Conservation (phyloP, 1,139 yeast genomes). For the Kluyveromyces sp. region DNA sequence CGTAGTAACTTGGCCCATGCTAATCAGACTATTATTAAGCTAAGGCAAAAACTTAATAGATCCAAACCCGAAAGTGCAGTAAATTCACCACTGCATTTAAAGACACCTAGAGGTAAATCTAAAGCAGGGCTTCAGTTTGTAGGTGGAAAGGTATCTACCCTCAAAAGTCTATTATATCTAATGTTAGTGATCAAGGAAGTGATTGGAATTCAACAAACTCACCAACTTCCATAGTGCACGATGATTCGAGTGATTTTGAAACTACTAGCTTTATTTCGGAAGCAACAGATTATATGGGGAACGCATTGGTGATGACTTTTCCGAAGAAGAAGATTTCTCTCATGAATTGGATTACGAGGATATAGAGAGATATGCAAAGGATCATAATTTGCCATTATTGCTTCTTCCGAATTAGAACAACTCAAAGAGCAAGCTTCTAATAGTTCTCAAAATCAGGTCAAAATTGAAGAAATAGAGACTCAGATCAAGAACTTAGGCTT, state of each 20-base stretch:
- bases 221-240: neutral
- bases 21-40: constrained; percentile 48
- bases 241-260: constrained; percentile 28
- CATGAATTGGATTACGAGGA: constrained; percentile 31
- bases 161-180: neutral
- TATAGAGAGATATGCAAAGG: constrained; percentile 42
- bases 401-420: constrained; percentile 39
- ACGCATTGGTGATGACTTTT: constrained; percentile 6
- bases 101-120: neutral
- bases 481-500: constrained; percentile 5
- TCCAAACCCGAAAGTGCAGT: constrained; percentile 28
- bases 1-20: constrained; percentile 61
- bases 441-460: neutral
- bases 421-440: constrained; percentile 4
- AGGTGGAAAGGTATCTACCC: neutral
- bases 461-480: too few species aligned
- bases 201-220: neutral
- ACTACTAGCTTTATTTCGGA: constrained; percentile 14
- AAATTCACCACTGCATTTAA: neutral
- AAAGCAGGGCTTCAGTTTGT: neutral
- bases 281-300: constrained; percentile 10
- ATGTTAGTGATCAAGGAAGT: neutral
- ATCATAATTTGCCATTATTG: constrained; percentile 44
- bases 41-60: constrained; percentile 44
- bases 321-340: constrained; percentile 9